phyloP scores from a whole-genome alignment of 129 eudicot genomes.

The Saussurea involucrata region DNA sequence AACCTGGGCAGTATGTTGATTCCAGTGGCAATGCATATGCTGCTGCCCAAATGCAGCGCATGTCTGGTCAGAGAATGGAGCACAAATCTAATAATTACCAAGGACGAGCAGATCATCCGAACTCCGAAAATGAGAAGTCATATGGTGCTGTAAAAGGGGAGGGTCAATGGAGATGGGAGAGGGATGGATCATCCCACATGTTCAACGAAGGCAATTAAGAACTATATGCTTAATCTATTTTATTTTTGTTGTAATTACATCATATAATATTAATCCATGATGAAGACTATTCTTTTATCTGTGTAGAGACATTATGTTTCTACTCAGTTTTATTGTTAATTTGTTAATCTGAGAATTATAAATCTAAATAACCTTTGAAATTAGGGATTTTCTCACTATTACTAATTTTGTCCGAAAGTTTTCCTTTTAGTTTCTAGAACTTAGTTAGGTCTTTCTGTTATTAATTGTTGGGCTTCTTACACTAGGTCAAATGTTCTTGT shows the following conservation, averaged over 20 bases:
- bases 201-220: slow-evolving; percentile 39
- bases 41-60: slow-evolving; percentile 40
- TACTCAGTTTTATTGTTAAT: not conserved
- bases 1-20: slow-evolving; percentile 43
- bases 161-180: slow-evolving; percentile 61
- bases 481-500: slow-evolving; percentile 9
- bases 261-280: not conserved
- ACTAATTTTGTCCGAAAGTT: not conserved
- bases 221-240: not conserved
- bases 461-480: slow-evolving; percentile 12
- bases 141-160: slow-evolving; percentile 46
- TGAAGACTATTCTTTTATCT: not conserved
- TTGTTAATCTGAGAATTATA: not conserved
- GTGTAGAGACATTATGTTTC: slow-evolving; percentile 4
- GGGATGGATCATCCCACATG: slow-evolving; percentile 55
- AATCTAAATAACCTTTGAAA: not conserved
- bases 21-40: slow-evolving; percentile 44
- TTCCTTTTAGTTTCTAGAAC: not conserved
- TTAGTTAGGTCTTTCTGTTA: slow-evolving; percentile 7
- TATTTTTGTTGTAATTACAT: not conserved
- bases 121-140: slow-evolving; percentile 38
- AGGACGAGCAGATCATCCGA: slow-evolving; percentile 34
- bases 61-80: slow-evolving; percentile 53
- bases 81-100: slow-evolving; percentile 43
- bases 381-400: not conserved